phyloP scores from a whole-genome alignment of 2,329 filamentous ascomycete genomes.

The Fusarium sacchari region DNA sequence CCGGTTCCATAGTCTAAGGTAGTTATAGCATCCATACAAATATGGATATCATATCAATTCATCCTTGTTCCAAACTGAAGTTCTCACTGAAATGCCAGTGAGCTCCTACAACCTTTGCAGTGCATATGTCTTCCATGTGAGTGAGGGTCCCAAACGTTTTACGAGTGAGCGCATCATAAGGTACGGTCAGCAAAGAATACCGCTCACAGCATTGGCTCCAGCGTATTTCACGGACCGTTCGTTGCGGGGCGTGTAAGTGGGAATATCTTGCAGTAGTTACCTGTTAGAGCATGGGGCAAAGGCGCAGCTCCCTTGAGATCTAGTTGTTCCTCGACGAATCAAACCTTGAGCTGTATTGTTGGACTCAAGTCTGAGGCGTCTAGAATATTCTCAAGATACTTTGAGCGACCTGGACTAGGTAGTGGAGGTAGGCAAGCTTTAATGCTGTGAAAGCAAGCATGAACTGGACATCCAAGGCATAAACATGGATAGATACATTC shows the following conservation, averaged over 20 bases:
- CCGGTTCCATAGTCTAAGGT: not conserved
- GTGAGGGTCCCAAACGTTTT: not conserved
- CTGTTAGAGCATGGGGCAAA: not conserved
- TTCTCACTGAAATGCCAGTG: not conserved
- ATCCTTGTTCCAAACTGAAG: not conserved
- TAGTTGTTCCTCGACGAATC: not conserved
- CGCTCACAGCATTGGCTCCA: conserved; percentile 22
- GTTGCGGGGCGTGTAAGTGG: conserved; percentile 1
- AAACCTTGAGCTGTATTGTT: not conserved
- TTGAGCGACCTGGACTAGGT: not conserved
- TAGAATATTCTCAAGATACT: not conserved
- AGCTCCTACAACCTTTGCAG: not conserved
- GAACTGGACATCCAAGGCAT: not conserved
- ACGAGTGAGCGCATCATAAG: not conserved
- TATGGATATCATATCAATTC: not conserved
- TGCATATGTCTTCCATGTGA: not conserved
- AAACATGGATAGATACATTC: not conserved
- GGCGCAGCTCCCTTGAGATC: not conserved
- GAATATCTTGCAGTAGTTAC: not conserved
- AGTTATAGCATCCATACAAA: not conserved
- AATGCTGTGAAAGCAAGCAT: not conserved
- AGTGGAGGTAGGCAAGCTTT: not conserved
- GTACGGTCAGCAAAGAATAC: conserved; percentile 26
- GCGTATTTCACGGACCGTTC: not conserved
- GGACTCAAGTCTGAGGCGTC: not conserved